Conservation (phyloP, 805 yeast genomes). For the Spathaspora hagerdaliae region DNA sequence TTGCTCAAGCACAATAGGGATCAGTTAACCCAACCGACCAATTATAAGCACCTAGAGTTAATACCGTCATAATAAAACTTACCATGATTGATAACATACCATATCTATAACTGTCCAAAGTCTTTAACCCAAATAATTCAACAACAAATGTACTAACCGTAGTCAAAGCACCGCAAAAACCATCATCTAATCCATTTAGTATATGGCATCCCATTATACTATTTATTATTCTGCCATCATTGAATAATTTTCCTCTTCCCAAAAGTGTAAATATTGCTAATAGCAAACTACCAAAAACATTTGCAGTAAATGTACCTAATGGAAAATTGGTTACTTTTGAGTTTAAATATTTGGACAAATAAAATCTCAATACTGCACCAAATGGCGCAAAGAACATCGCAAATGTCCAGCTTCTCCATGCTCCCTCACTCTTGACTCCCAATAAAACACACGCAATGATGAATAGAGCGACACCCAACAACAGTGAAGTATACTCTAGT, state of each 20-base stretch:
- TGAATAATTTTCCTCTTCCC: conserved; percentile 36
- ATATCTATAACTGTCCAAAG: conserved; percentile 45
- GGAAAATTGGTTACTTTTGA: conserved; percentile 45
- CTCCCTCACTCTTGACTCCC: conserved; percentile 26
- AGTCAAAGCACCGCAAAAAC: conserved; percentile 67
- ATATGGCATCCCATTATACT: conserved; percentile 44
- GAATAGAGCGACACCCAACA: conserved; percentile 20
- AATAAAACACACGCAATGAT: conserved; percentile 40
- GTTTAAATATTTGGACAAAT: conserved; percentile 50
- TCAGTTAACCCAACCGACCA: conserved; percentile 57
- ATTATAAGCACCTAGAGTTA: conserved; percentile 67
- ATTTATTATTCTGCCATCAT: conserved; percentile 22
- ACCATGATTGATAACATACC: conserved; percentile 42
- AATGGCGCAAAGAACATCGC: conserved; percentile 65
- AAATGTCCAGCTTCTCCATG: conserved; percentile 70
- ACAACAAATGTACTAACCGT: conserved; percentile 77
- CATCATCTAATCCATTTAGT: conserved; percentile 52
- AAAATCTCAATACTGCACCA: conserved; percentile 60
- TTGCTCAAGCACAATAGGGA: conserved; percentile 13
- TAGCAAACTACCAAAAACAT: conserved; percentile 43
- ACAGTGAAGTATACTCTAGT: conserved; percentile 15
- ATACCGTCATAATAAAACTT: conserved; percentile 47
- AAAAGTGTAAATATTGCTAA: conserved; percentile 43
- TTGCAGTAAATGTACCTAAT: conserved; percentile 46
- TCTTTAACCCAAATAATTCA: conserved; percentile 45